Evolutionary conservation across 75 land plant genomes (phyloP).

Genomic region (Pinus tabuliformis): DNA sequence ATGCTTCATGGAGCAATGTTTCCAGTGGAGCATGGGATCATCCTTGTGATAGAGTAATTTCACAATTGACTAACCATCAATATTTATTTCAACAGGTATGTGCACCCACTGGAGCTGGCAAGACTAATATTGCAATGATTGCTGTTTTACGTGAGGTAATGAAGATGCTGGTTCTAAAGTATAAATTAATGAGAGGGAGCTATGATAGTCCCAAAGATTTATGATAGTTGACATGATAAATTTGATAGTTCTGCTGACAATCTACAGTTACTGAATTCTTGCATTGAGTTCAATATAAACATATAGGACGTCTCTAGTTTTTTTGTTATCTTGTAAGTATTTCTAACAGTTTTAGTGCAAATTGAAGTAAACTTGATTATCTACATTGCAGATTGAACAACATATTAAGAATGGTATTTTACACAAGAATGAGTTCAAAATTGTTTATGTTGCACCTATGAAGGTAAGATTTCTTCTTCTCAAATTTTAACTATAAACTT

Average conservation of each 20-base stretch:
- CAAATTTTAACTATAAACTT: neutral
- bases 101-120: conserved; percentile 99
- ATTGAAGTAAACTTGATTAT: conserved; percentile 6
- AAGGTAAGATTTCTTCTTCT: conserved; percentile 53
- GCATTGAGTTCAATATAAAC: neutral
- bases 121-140: conserved; percentile 99
- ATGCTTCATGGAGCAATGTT: neutral
- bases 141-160: conserved; percentile 89
- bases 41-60: conserved; percentile 7
- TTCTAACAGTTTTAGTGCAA: neutral
- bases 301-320: neutral
- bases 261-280: neutral
- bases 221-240: neutral
- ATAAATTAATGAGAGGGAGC: neutral
- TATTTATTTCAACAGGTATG: conserved; percentile 64
- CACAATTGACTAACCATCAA: neutral
- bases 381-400: conserved; percentile 66
- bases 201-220: neutral
- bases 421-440: conserved; percentile 95
- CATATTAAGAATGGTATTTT: conserved; percentile 87
- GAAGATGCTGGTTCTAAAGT: neutral
- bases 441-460: conserved; percentile 99
- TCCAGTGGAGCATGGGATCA: neutral
- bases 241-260: neutral
- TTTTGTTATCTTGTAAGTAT: neutral